Percentiles rank a stretch among this genome's conserved stretches.
These are phyloP conservation scores for Colletotrichum gloeosporioides DNA, from an alignment of 2,329 filamentous ascomycete genomes.

Conservation along the genomic window DNA sequence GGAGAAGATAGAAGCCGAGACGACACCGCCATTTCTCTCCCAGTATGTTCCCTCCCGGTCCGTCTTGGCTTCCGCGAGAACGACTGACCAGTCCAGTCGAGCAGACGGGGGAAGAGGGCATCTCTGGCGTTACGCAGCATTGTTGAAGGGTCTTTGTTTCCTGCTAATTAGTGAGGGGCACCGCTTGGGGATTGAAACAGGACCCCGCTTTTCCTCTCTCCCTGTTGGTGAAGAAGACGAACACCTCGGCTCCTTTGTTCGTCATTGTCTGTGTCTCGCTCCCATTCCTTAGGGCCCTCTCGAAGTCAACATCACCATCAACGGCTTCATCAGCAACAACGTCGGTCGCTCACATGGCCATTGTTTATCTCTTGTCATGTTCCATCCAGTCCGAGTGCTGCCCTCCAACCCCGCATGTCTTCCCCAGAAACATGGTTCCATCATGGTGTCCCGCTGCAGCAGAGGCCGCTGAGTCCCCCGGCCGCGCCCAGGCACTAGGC, in stretches of 20 bases:
- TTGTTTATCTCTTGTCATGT: not conserved
- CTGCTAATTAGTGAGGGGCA: not conserved
- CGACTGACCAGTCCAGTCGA: not conserved
- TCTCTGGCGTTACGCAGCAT: not conserved
- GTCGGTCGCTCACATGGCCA: not conserved
- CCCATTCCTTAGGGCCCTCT: not conserved
- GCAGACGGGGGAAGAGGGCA: not conserved
- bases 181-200: not conserved
- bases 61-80: constrained; percentile 1
- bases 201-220: not conserved
- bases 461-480: not conserved
- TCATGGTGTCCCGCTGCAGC: constrained; percentile 1
- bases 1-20: not conserved
- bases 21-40: not conserved
- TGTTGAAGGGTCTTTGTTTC: not conserved
- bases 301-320: not conserved
- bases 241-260: not conserved
- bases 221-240: not conserved
- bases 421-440: constrained; percentile 17
- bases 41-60: not conserved
- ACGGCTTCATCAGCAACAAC: not conserved
- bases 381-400: not conserved
- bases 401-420: constrained; percentile 8
- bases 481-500: not conserved
- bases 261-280: not conserved